Base-by-base conservation (phyloP, 495 filamentous ascomycete species). In the Chaetomium fimeti region DNA sequence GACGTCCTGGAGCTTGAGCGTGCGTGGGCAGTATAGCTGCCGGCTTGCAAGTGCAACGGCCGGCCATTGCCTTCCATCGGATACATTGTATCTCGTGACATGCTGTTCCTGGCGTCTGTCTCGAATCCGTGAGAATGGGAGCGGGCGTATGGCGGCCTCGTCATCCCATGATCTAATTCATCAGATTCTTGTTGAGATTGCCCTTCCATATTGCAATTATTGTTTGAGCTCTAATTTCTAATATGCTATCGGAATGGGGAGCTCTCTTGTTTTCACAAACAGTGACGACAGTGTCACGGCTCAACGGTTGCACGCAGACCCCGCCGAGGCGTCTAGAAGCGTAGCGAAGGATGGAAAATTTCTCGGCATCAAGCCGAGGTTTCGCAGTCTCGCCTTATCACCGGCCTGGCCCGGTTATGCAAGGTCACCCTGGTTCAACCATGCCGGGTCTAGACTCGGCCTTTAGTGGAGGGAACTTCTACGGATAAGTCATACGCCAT, bases 1-100 rank as follows among this genome's bases (percentile, higher is more conserved):
- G 56, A 59, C n/a, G 22, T 38, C 5, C 62, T 12, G 8, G 62
- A 59, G 12, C 2, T 18, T 5, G 45, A 42, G n/a, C 45, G 56
- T 1, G 28, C 13, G 47, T 59, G 54, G 16, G 40, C 22, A 2
- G 61, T 28, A 8, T 63, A 49, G 43, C 40, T 20, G 16, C 7
- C 25, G 25, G 40, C n/a, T 3, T 20, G 38, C 24, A 51, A 29
- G 24, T 48, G 61, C 8, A 52, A 48, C 25, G 27, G 25, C 12
- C 6, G 25, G 47, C 20, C 59, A 28, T 52, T 20, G 47, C 0
- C 28, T 18, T 43, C 13, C 13, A 5, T 32, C 12, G 40, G 42
- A 13, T 13, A n/a, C 25, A 52, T 61, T 4, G 24, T 9, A 1
- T 45, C 49, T 32, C 2, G 6, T 8, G 16, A 15, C 16, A 28